Evolutionary conservation across 345 rosid species (phyloP).

Genomic region (Erodium maritimum): DNA sequence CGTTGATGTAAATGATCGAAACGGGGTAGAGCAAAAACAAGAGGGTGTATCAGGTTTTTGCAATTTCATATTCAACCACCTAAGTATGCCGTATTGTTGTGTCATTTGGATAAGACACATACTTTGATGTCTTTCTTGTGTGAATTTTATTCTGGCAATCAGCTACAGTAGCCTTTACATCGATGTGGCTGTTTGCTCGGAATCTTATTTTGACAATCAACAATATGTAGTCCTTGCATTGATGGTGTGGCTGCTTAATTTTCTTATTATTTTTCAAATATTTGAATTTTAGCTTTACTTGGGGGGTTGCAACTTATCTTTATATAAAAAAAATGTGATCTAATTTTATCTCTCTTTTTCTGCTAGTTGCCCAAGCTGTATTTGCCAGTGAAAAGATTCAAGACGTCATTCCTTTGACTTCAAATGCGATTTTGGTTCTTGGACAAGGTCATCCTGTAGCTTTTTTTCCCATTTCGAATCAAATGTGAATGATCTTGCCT

Average conservation of each 20-base stretch:
- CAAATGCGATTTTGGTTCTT: slow-evolving; percentile 51
- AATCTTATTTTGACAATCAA: too few relatives aligned
- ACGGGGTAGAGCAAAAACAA: slow-evolving; percentile 25
- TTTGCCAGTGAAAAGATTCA: slow-evolving; percentile 55
- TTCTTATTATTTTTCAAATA: background rate
- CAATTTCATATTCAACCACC: too few relatives aligned
- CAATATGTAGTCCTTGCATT: too few relatives aligned
- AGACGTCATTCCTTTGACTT: slow-evolving; percentile 35
- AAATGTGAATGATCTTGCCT: background rate
- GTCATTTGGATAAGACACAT: background rate
- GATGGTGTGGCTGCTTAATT: too few relatives aligned
- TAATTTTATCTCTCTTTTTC: slow-evolving; percentile 7
- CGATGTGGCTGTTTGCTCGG: too few relatives aligned
- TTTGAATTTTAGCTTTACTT: background rate
- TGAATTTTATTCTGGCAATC: too few relatives aligned
- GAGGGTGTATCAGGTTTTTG: slow-evolving; percentile 34
- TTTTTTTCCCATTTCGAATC: slow-evolving; percentile 2
- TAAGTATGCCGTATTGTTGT: too few relatives aligned
- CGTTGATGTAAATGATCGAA: slow-evolving; percentile 27
- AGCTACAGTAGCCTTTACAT: too few relatives aligned
- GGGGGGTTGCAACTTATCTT: background rate
- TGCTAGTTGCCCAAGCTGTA: slow-evolving; percentile 42
- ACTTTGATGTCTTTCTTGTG: background rate
- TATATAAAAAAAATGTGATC: background rate
- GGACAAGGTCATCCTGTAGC: slow-evolving; percentile 47